Evolutionary conservation across 1,139 yeast genomes (phyloP).

Genomic region (Yamadazyma triangularis): DNA sequence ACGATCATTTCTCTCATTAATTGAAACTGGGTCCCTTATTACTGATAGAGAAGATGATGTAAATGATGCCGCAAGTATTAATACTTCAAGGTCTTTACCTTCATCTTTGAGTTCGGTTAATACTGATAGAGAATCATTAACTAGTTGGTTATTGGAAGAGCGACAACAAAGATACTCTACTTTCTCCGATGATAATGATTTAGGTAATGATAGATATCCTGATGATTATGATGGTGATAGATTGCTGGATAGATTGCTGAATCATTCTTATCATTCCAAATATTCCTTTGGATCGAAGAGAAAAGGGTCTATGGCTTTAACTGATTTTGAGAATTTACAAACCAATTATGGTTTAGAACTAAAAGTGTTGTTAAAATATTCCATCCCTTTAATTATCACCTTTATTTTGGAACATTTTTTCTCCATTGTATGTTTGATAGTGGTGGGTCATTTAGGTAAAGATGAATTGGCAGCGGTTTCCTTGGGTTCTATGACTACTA

Average conservation of each 20-base stretch:
- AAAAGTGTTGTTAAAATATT: constrained; percentile 45
- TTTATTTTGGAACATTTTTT: constrained; percentile 69
- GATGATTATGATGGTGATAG: constrained; percentile 15
- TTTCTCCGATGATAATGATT: background rate
- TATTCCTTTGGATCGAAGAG: too few relatives aligned
- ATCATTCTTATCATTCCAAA: constrained; percentile 8
- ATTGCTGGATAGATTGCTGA: constrained; percentile 9
- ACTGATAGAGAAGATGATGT: constrained; percentile 36
- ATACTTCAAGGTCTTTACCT: constrained; percentile 58
- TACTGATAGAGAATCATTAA: constrained; percentile 50
- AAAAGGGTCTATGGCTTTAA: constrained; percentile 14
- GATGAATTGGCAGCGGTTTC: constrained; percentile 78
- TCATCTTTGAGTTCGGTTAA: constrained; percentile 53
- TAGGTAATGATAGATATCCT: background rate
- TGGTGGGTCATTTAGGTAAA: constrained; percentile 71
- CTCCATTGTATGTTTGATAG: constrained; percentile 64
- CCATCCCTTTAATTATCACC: constrained; percentile 63
- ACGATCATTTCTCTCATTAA: constrained; percentile 53
- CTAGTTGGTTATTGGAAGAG: constrained; percentile 62
- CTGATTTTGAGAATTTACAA: constrained; percentile 36
- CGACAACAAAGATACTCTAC: constrained; percentile 48
- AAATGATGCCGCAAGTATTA: constrained; percentile 50
- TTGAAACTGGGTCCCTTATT: constrained; percentile 39
- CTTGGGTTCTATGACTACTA: constrained; percentile 82
- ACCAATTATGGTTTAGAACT: constrained; percentile 47